Conservation (phyloP, 306 rosid genomes). For the Phaseolus lunatus region DNA sequence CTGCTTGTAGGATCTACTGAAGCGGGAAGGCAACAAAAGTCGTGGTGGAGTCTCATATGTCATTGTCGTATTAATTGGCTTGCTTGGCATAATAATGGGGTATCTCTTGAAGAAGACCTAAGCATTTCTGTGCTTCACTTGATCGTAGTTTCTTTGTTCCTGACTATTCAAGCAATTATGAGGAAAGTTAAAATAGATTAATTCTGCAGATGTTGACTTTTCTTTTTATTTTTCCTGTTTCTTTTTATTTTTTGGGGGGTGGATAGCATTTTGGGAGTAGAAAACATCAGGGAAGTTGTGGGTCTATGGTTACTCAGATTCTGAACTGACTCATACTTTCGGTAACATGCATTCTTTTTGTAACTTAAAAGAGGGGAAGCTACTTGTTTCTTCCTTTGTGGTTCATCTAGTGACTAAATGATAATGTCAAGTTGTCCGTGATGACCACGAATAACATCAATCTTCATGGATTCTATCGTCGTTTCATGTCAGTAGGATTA, state of each 20-base stretch:
- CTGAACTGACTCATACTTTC: constrained; percentile 56
- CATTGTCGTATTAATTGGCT: constrained; percentile 65
- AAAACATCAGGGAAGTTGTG: constrained; percentile 51
- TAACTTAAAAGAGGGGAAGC: constrained; percentile 55
- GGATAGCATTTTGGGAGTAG: constrained; percentile 63
- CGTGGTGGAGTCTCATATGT: constrained; percentile 71
- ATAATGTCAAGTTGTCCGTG: constrained; percentile 45
- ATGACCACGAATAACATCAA: constrained; percentile 50
- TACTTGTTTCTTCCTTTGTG: constrained; percentile 45
- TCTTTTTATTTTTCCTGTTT: constrained; percentile 36
- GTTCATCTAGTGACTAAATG: constrained; percentile 55
- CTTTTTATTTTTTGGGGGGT: constrained; percentile 40
- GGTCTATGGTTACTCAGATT: constrained; percentile 58
- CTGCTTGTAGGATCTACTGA: constrained; percentile 79
- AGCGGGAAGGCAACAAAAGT: constrained; percentile 67
- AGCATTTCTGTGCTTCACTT: constrained; percentile 39
- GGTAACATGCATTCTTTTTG: constrained; percentile 71
- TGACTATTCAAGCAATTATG: constrained; percentile 56
- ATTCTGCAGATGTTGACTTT: constrained; percentile 49
- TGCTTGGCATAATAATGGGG: constrained; percentile 78
- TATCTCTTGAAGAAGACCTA: constrained; percentile 73
- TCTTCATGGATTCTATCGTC: constrained; percentile 30
- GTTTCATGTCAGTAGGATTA: neutral
- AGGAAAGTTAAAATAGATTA: constrained; percentile 56
- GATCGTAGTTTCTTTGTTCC: constrained; percentile 48